Evolutionary conservation across 2,329 filamentous ascomycete genomes (phyloP), one percentile per base, ranked within the genome.

Genomic region (Fusarium abutilonis): DNA sequence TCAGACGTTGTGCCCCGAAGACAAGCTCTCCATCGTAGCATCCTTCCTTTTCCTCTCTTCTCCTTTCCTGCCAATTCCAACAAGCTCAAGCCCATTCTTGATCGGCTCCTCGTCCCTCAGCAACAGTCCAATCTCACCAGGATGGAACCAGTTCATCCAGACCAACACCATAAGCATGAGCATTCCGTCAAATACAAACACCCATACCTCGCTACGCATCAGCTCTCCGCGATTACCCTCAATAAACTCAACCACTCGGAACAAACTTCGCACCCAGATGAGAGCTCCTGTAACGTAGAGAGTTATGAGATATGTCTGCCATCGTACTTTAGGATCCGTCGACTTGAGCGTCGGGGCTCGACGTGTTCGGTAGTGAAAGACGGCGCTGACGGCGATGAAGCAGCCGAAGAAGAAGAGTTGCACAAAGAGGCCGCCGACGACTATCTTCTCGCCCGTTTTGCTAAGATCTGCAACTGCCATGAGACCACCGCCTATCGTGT

Each of bases 381-480:
- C 57, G 1, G 76, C 64, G 0, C 80, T 76, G 0, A 79, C 76
- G 3, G 79, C 39, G 29, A 85, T 73, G 64, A 88, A 87, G 47
- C 84, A 73, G 6, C 76, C 75, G 48, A 87, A 86, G 55, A 83
- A 79, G n/a, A 83, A 40, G 11, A 87, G 76, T 60, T 88, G 85
- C 1, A 86, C 69, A 8, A 82, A 73, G 1, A 88, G 73, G 9
- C 84, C 84, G 1, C 64, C 79, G 10, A 86, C 71, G 9, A 86
- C 80, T 38, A 86, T 72, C 3, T 79, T 76, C 48, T 82, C 73
- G 21, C 80, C 81, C 2, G 70, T 69, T n/a, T 69, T 60, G 44
- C 47, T 59, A 3, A 63, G 19, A 23, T 70, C 60, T 13, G 45
- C 47, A 9, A 48, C 14, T 2, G 67, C 68, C 66, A 71, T 67